Evolutionary conservation across 352 stramenopile genomes (phyloP).

Genomic region (Plasmopara halstedii): DNA sequence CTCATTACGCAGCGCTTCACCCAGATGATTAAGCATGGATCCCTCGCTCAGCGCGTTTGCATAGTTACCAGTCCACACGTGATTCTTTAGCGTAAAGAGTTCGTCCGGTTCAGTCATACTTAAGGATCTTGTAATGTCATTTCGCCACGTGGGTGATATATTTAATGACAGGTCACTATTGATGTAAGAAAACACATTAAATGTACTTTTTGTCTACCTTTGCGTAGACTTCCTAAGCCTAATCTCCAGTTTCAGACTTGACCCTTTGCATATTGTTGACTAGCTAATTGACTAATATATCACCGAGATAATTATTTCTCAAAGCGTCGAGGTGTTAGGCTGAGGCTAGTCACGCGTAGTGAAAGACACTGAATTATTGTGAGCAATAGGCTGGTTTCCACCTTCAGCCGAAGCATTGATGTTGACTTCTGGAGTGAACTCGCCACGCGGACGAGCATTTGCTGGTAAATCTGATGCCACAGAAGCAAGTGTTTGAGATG

Average conservation of each 20-base stretch:
- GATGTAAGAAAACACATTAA: too few relatives aligned
- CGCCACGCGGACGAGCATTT: not conserved
- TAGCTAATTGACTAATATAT: too few relatives aligned
- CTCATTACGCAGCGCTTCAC: slow-evolving; percentile 81
- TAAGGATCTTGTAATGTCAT: not conserved
- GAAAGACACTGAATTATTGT: too few relatives aligned
- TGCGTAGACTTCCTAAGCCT: too few relatives aligned
- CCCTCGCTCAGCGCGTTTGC: slow-evolving; percentile 90
- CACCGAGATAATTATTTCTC: too few relatives aligned
- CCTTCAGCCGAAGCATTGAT: not conserved
- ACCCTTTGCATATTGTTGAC: too few relatives aligned
- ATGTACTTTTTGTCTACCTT: too few relatives aligned
- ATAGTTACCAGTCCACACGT: slow-evolving; percentile 97
- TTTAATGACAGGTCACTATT: too few relatives aligned
- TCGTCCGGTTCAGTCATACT: slow-evolving; percentile 92
- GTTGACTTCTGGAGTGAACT: not conserved
- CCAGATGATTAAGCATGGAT: slow-evolving; percentile 80
- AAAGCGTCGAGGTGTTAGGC: too few relatives aligned
- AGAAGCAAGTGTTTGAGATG: not conserved
- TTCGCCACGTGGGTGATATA: not conserved
- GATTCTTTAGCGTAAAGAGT: slow-evolving; percentile 96
- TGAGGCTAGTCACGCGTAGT: too few relatives aligned
- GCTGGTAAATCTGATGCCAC: not conserved
- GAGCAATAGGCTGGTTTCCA: not conserved
- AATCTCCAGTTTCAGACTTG: too few relatives aligned